phyloP scores from a whole-genome alignment of 371 early-diverging fungal species.

The Haplosporangium sp. region DNA sequence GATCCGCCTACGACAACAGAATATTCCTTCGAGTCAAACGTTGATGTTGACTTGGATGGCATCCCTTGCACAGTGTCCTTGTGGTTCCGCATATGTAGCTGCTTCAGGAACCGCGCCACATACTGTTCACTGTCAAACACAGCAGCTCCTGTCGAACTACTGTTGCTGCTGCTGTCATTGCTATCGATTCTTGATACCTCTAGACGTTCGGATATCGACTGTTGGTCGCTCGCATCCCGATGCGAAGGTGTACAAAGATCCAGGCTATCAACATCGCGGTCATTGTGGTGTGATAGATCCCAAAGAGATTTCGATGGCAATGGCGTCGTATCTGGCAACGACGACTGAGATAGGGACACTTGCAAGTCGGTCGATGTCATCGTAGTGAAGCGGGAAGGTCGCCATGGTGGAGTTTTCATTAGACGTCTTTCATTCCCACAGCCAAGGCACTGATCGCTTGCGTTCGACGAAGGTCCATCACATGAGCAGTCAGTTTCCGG shows the following conservation, averaged over 20 bases:
- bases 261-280: conserved; percentile 5
- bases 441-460: background rate
- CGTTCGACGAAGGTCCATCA: background rate
- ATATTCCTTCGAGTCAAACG: background rate
- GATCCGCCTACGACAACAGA: background rate
- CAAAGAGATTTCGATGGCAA: conserved; percentile 28
- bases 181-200: no score
- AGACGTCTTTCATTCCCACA: background rate
- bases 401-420: conserved; percentile 40
- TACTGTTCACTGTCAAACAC: conserved; percentile 24
- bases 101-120: conserved; percentile 37
- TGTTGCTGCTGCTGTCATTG: background rate
- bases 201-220: no score
- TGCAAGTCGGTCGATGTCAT: conserved; percentile 3
- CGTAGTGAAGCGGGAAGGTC: conserved; percentile 40
- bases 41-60: background rate
- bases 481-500: conserved; percentile 22
- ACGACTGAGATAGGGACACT: conserved; percentile 18
- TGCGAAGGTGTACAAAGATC: background rate
- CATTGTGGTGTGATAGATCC: conserved; percentile 36
- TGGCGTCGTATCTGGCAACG: conserved; percentile 9
- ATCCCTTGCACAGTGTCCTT: background rate
- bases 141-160: background rate
- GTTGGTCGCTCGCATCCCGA: background rate
- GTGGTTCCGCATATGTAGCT: conserved; percentile 3